Percentiles rank a stretch among this genome's conserved stretches.
Evolutionary conservation across 2,329 filamentous ascomycete genomes (phyloP).

Genomic region (Nannizzia gypsea): DNA sequence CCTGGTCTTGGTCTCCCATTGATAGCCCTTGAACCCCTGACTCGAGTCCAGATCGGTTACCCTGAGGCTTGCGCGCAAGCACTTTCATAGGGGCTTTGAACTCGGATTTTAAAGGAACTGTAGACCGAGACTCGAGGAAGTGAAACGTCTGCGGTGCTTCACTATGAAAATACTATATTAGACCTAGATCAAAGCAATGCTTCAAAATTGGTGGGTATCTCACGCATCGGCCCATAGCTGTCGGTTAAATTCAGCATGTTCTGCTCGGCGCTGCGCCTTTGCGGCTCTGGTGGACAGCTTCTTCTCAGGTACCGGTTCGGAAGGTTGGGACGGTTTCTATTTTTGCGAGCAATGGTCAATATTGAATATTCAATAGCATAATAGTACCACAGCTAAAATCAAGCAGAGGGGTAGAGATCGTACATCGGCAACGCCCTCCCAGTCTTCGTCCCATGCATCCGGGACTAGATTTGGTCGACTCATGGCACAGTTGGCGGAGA

Average conservation of each 20-base stretch:
- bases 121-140: constrained; percentile 55
- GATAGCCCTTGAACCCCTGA: neutral
- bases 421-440: constrained; percentile 69
- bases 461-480: constrained; percentile 44
- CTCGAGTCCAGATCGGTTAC: constrained; percentile 31
- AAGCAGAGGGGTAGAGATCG: constrained; percentile 4
- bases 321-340: constrained; percentile 27
- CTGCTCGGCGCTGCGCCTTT: constrained; percentile 64
- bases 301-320: constrained; percentile 25
- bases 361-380: neutral
- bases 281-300: constrained; percentile 45
- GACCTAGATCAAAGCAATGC: neutral
- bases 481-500: constrained; percentile 20
- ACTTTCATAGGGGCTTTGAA: constrained; percentile 78
- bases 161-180: constrained; percentile 30
- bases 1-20: constrained; percentile 17
- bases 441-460: constrained; percentile 86
- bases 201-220: neutral
- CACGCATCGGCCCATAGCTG: constrained; percentile 86
- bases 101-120: constrained; percentile 52
- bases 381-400: neutral
- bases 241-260: constrained; percentile 72
- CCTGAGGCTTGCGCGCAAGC: constrained; percentile 66
- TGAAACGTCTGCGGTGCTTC: constrained; percentile 64
- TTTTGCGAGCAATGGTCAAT: neutral